Base-by-base conservation (phyloP, 2,329 filamentous ascomycete species). In the Beauveria varroae region DNA sequence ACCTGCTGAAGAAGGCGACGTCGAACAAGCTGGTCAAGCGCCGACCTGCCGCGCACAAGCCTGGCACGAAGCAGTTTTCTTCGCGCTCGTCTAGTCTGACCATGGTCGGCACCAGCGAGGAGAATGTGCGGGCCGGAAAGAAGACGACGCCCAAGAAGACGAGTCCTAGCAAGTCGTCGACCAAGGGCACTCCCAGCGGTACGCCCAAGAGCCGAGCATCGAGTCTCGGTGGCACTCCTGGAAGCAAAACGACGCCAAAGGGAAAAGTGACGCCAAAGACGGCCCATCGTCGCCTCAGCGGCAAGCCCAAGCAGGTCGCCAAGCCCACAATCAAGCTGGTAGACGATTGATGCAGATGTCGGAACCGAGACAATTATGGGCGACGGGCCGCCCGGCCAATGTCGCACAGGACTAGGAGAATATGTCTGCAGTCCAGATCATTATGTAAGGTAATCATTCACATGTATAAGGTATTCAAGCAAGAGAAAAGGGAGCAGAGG, bases 1-100 rank as follows among this genome's bases (percentile, higher is more conserved):
- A 62, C 14, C 59, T 69, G 8, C 61, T 71, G 2, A 72, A 72
- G 65, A 73, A 72, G 66, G 65, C 66, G 12, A 67, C 67, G 24
- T 62, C 65, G n/a, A 63, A 67, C 59, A 60, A 62, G 63, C 62
- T 52, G 58, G 46, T 43, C 12, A 64, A 58, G 63, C 37, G 49
- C 14, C 28, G 37, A 26, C 51, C 44, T 47, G 63, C 18, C 22
- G 20, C 24, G 6, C 40, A 44, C 26, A 61, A 60, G 44, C 22
- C 37, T 20, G 44, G 47, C 28, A 40, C 51, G 22, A 61, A 61
- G 24, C 22, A 57, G 28, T 30, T 26, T 3, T 61, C 64, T 14
- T 65, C 65, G 18, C 63, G 63, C 28, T 63, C 66, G 49, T 67
- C 68, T 14, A 66, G 63, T 41, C 63, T 66, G n/a, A 65, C 65